Base-by-base conservation (phyloP, 2,329 filamentous ascomycete genomes). In the Aspergillus sp. region DNA sequence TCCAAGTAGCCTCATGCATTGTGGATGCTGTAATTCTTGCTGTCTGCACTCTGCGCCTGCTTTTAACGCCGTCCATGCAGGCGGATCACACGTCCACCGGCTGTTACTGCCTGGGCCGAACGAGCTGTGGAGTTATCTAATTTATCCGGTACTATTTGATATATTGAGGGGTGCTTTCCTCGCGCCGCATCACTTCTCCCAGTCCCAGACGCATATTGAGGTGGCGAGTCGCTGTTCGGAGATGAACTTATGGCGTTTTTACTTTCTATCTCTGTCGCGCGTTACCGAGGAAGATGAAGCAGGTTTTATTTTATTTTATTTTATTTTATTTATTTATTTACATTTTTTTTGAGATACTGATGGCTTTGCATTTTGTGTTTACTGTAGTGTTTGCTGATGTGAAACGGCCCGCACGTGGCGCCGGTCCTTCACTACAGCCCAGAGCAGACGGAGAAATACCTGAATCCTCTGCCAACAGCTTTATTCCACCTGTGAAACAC, bases 101-200 rank as follows among this genome's bases (percentile, higher is more conserved):
- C 27, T n/a, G 25, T 44, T 41, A 37, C 44, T 49, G 45, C 23
- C n/a, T 35, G 35, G 37, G 14, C 40, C 45, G 25, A 35, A 9
- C n/a, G 12, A 21, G 41, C 8, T 21, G 23, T 21, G 45, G 45
- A 6, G 9, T 43, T 37, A 31, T 47, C n/a, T 27, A 55, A 55
- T 55, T 49, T 55, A 50, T 48, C 23, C 45, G 45, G 52, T 17
- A 25, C 27, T 51, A 19, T 47, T 21, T 27, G 19, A 43, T 55
- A 49, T 55, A 47, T 48, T 41, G 44, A 19, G 27, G 37, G 6
- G 21, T 25, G 11, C 11, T 48, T 33, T 9, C 9, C 21, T 48
- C 41, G 52, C 23, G 35, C 52, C 25, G 51, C n/a, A 35, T 53
- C 33, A 41, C 41, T 27, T 41, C 31, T 54, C 31, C n/a, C 31